Evolutionary conservation across 495 filamentous ascomycete genomes (phyloP), one percentile per base, ranked within the genome.

Genomic region (Pyrenopolyporus hunteri): DNA sequence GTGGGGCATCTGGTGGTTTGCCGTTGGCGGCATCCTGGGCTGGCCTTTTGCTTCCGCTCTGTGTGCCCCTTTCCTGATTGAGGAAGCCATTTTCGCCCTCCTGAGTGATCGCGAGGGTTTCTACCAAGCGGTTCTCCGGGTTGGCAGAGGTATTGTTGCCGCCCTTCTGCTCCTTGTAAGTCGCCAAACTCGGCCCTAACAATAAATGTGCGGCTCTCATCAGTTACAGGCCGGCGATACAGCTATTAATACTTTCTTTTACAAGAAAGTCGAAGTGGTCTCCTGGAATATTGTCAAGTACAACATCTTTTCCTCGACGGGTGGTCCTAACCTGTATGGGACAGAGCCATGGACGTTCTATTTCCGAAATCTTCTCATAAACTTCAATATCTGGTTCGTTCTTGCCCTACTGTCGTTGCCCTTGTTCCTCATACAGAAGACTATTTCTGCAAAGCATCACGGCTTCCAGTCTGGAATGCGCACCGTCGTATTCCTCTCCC

Each of bases 341-440:
- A 95, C 90, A 14, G 95, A 99, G 68, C 91, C 93, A 25, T 97
- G 94, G 95, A 86, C 90, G 33, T 99, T 98, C 73, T 99, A 99
- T 72, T 78, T 97, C 60, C 87, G 87, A 64, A 99, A 99, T 68
- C 82, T 98, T 13, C 74, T 89, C 19, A 79, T 99, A 55, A 99
- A 99, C 77, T 98, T 98, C 82, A 97, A 97, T 64, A 70, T 93
- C 35, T 97, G 93, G 89, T 93, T 97, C 63, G 63, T 91, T 9
- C 80, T 98, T 7, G 93, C 94, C 8, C 70, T 97, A n/a, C 66
- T 84, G 14, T 83, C 89, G 0, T 75, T 87, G 2, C 93, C 93
- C 1, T 68, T 83, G 1, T 83, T 83, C 47, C 17, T 78, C 2
- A 13, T 81, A 0, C 79, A 83, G 52, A 83, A 83, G 59, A 25